Conservation (phyloP, 768 basidiomycete species). For the Suillus placidus region DNA sequence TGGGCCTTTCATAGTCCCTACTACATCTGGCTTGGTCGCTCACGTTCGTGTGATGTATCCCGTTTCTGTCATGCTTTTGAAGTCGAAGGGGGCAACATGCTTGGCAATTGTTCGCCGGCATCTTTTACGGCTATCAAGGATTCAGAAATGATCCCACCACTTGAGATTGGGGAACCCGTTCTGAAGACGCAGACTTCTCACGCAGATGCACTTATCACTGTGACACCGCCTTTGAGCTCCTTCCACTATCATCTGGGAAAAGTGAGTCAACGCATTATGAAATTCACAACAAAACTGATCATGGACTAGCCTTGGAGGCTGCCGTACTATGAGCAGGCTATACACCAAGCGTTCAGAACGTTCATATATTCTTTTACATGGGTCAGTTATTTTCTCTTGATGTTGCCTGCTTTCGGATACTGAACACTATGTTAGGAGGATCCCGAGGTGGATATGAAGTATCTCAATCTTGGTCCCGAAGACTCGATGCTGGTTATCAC, state of each 20-base stretch:
- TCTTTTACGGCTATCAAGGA: conserved; percentile 38
- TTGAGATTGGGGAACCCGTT: conserved; percentile 45
- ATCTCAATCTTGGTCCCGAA: conserved; percentile 56
- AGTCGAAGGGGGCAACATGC: conserved; percentile 60
- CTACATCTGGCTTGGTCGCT: conserved; percentile 77
- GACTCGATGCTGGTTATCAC: conserved; percentile 78
- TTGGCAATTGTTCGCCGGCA: conserved; percentile 51
- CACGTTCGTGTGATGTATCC: conserved; percentile 61
- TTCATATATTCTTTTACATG: conserved; percentile 70
- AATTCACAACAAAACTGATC: conserved; percentile 4
- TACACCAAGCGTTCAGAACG: conserved; percentile 67
- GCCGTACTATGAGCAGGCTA: conserved; percentile 68
- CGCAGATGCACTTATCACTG: conserved; percentile 44
- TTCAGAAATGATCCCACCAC: conserved; percentile 39
- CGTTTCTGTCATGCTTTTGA: conserved; percentile 61
- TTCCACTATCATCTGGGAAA: conserved; percentile 64
- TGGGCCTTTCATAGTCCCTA: conserved; percentile 49
- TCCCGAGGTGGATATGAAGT: conserved; percentile 70
- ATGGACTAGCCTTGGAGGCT: conserved; percentile 58
- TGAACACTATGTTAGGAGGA: conserved; percentile 53
- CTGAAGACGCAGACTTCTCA: conserved; percentile 25
- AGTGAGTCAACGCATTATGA: conserved; percentile 30
- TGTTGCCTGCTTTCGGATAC: conserved; percentile 3
- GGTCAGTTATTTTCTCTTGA: conserved; percentile 33
- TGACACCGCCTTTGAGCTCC: conserved; percentile 57